A percentile compares a stretch with the other conserved stretches of the same genome.
Conservation (phyloP, 176 grass and related monocot species). For the Elymus sibiricus region DNA sequence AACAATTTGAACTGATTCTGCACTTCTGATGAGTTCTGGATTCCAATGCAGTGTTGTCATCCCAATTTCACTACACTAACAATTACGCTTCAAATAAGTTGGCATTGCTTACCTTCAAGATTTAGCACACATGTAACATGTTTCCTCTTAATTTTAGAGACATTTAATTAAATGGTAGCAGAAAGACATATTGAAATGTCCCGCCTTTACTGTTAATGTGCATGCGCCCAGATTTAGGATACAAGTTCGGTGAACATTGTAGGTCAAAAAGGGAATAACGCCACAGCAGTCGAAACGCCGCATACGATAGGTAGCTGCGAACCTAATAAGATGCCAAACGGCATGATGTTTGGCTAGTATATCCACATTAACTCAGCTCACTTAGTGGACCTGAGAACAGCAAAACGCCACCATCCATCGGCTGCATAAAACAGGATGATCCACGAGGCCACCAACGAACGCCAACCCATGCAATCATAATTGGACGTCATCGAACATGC, state of each 20-base stretch:
- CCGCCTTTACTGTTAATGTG: not conserved
- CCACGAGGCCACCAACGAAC: not conserved
- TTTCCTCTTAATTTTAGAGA: not conserved
- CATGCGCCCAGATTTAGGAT: not conserved
- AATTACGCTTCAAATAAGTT: constrained; percentile 8
- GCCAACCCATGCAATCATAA: not conserved
- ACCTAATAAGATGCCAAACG: not conserved
- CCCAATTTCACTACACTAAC: constrained; percentile 10
- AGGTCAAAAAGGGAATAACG: not conserved
- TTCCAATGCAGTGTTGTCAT: not conserved
- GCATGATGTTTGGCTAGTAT: not conserved
- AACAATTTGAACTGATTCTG: constrained; percentile 18
- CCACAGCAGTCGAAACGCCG: not conserved
- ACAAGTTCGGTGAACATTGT: not conserved
- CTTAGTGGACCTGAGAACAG: constrained; percentile 1
- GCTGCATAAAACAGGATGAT: not conserved
- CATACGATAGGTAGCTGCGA: not conserved
- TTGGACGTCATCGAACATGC: not conserved
- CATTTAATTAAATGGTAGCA: not conserved
- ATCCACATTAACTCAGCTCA: constrained; percentile 8
- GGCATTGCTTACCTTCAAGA: not conserved
- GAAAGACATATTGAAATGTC: not conserved
- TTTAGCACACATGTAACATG: not conserved
- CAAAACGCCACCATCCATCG: not conserved
- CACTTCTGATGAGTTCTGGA: not conserved